Percentiles rank a stretch among this genome's conserved stretches.
Evolutionary conservation across 2,329 filamentous ascomycete genomes (phyloP).

Genomic region (Sporothrix brasiliensis): DNA sequence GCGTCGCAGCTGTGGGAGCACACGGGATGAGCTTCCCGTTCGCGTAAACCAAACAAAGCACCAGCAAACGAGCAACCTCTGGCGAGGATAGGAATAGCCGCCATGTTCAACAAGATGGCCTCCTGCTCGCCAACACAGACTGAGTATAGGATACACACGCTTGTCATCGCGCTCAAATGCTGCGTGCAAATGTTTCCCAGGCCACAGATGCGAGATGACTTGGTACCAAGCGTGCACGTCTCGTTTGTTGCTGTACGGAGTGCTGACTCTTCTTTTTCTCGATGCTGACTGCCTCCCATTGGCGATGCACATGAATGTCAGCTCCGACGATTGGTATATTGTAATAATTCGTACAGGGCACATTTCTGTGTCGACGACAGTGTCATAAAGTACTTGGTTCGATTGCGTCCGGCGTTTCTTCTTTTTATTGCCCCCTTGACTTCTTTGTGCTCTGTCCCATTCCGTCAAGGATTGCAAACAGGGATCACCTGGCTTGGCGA

Average conservation of each 20-base stretch:
- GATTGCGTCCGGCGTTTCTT: neutral
- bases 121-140: slow-evolving; percentile 2
- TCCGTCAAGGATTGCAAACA: slow-evolving; percentile 22
- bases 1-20: neutral
- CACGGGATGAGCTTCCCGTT: slow-evolving; percentile 4
- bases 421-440: neutral
- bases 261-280: neutral
- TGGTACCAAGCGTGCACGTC: slow-evolving; percentile 9
- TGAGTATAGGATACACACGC: neutral
- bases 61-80: neutral
- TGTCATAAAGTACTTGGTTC: slow-evolving; percentile 2
- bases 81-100: neutral
- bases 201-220: slow-evolving; percentile 7
- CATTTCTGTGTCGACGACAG: neutral
- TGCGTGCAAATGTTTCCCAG: neutral
- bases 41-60: slow-evolving; percentile 13
- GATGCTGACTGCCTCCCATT: neutral
- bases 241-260: neutral
- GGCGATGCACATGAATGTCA: neutral
- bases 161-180: neutral
- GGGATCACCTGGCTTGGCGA: slow-evolving; percentile 26
- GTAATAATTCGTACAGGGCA: neutral
- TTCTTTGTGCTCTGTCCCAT: slow-evolving; percentile 5
- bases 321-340: neutral
- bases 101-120: neutral